Conservation (phyloP, 2,329 filamentous ascomycete genomes). For the Hypoxylon sp. region DNA sequence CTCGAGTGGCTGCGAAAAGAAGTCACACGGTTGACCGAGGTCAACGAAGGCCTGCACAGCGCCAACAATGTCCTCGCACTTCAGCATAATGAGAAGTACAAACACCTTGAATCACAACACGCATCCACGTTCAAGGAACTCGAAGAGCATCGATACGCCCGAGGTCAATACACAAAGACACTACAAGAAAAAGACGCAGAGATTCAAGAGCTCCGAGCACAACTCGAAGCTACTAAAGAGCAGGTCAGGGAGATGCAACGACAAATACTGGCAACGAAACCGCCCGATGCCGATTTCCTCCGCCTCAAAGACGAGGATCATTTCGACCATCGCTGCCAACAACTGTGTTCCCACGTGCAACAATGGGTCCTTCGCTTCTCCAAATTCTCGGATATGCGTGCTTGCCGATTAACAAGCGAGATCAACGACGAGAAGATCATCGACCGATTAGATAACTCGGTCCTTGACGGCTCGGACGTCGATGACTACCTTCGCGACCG, state of each 20-base stretch:
- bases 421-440: slow-evolving; percentile 94
- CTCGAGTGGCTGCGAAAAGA: slow-evolving; percentile 87
- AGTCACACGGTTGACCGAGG: slow-evolving; percentile 82
- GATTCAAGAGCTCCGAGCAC: slow-evolving; percentile 80
- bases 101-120: slow-evolving; percentile 76
- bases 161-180: slow-evolving; percentile 72
- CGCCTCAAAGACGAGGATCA: slow-evolving; percentile 90
- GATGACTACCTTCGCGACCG: slow-evolving; percentile 90
- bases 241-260: slow-evolving; percentile 71
- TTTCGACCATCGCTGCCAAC: slow-evolving; percentile 93
- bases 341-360: slow-evolving; percentile 94
- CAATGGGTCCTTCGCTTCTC: slow-evolving; percentile 99
- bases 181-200: slow-evolving; percentile 88
- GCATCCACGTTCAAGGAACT: slow-evolving; percentile 77
- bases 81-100: slow-evolving; percentile 81
- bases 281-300: slow-evolving; percentile 80
- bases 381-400: slow-evolving; percentile 94
- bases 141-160: slow-evolving; percentile 74
- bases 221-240: slow-evolving; percentile 80
- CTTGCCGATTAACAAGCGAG: slow-evolving; percentile 86
- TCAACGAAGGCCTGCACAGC: slow-evolving; percentile 83
- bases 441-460: slow-evolving; percentile 92
- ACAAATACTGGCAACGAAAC: slow-evolving; percentile 71
- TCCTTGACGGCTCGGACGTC: slow-evolving; percentile 94
- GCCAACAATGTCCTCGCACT: slow-evolving; percentile 83